phyloP scores from a whole-genome alignment of 2,329 filamentous ascomycete genomes.

The Colletotrichum liriopes region DNA sequence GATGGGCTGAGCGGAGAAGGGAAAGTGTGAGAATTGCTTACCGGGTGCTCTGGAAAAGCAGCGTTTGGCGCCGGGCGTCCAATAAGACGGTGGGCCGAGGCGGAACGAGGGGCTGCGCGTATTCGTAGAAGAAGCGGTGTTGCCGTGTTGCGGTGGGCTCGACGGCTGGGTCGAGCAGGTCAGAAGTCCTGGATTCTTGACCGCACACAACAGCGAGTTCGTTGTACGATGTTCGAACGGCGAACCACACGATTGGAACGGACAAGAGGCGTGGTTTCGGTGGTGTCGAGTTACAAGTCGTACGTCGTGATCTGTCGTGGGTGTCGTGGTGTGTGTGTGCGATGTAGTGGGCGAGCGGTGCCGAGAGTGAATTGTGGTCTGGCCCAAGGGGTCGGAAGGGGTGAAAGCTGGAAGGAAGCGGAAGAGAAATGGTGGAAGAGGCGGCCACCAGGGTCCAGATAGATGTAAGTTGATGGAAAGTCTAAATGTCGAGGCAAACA shows the following conservation, averaged over 20 bases:
- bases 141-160: conserved; percentile 1
- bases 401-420: not conserved
- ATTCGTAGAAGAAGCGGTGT: conserved; percentile 17
- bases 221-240: no score
- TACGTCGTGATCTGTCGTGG: not conserved
- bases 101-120: not conserved
- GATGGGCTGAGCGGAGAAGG: conserved; percentile 31
- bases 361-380: not conserved
- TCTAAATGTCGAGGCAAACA: conserved; percentile 10
- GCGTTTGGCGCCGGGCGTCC: not conserved
- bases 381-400: not conserved
- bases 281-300: not conserved
- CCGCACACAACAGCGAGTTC: not conserved
- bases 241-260: conserved; percentile 11
- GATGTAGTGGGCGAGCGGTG: conserved; percentile 7
- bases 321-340: not conserved
- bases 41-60: conserved; percentile 4
- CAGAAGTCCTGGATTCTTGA: conserved; percentile 11
- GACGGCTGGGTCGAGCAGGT: conserved; percentile 5
- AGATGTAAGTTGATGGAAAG: conserved; percentile 24
- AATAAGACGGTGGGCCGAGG: conserved; percentile 1
- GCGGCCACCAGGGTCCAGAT: conserved; percentile 40
- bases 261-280: not conserved
- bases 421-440: not conserved
- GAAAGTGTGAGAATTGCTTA: conserved; percentile 27